Base-by-base conservation (phyloP, 2,329 filamentous ascomycete species). In the Epichloe hybrida region DNA sequence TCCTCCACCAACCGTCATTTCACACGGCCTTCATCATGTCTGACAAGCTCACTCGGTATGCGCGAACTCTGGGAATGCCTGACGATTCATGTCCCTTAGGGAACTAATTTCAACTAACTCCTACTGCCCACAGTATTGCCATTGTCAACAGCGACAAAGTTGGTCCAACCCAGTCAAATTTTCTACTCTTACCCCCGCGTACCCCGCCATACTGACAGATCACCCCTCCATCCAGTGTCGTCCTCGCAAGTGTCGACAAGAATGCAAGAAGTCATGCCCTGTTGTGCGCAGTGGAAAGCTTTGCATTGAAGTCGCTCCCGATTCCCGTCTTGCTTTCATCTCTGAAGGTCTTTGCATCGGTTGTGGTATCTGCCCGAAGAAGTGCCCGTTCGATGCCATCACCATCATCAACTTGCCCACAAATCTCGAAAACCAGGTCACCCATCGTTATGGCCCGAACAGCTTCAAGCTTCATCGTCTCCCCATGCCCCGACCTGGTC, bases 331-430 rank as follows among this genome's bases (percentile, higher is more conserved):
- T 61, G 93, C 93, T 67, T 98, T 96, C 77, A 95, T 98, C 64
- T 97, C 91, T 58, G 93, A 98, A 71, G 82, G 81, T 57, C 81
- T 96, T 55, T 96, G 91, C 69, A 96, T 97, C 63, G 93, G 93
- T 70, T 98, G 94, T 66, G 94, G 93, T 83, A 98, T 98, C 74
- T 98, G 94, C 71, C 89, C 91, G 43, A 98, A 98, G 77, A 97
- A 97, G 71, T 98, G 93, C 70, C 93, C 93, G 15, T 98, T 98
- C 71, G 86, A 90, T 65, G 93, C 93, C 62, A 98, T 98, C 72
- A 94, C 91, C 69, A 98, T 98, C 70, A 98, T 98, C 88, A 98
- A 98, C 76, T 75, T 98, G 77, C 93, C 94, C 61, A 98, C 93
- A 68, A 98, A 98, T 73, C 85, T 98, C 70, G 93, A 98, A 71